A percentile compares a stretch with the other conserved stretches of the same genome.
Evolutionary conservation across 2,329 filamentous ascomycete genomes (phyloP).

Genomic region (Aureobasidium sp.): DNA sequence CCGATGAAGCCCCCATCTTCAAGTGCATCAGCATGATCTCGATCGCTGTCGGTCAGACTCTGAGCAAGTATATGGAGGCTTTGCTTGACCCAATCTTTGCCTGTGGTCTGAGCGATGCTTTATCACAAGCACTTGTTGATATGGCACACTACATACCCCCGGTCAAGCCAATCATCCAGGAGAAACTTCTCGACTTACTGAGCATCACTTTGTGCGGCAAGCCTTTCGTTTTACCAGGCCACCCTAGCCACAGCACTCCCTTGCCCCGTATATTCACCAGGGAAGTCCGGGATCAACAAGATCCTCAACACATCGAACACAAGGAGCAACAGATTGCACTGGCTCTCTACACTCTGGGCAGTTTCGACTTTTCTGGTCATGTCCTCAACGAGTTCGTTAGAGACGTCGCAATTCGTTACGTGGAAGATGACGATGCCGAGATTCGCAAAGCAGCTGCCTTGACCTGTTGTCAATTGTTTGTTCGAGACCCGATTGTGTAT

Average conservation of each 20-base stretch:
- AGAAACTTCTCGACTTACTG: slow-evolving; percentile 86
- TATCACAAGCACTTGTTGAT: slow-evolving; percentile 92
- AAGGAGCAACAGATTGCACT: slow-evolving; percentile 83
- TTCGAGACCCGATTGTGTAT: slow-evolving; percentile 93
- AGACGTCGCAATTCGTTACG: slow-evolving; percentile 95
- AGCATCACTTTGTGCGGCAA: slow-evolving; percentile 89
- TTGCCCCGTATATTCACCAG: slow-evolving; percentile 70
- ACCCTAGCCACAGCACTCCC: slow-evolving; percentile 76
- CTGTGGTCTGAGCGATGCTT: slow-evolving; percentile 85
- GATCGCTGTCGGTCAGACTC: slow-evolving; percentile 86
- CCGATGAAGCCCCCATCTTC: slow-evolving; percentile 72
- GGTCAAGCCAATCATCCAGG: slow-evolving; percentile 86
- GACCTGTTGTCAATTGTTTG: slow-evolving; percentile 96
- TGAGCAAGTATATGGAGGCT: slow-evolving; percentile 98
- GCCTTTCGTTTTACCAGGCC: slow-evolving; percentile 85
- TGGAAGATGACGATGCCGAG: slow-evolving; percentile 89
- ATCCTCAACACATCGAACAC: slow-evolving; percentile 71
- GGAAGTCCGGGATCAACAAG: slow-evolving; percentile 67
- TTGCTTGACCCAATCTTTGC: slow-evolving; percentile 94
- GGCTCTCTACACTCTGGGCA: slow-evolving; percentile 90
- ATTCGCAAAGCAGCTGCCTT: slow-evolving; percentile 91
- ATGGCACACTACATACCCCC: slow-evolving; percentile 99
- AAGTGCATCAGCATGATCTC: slow-evolving; percentile 96
- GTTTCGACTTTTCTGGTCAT: slow-evolving; percentile 89
- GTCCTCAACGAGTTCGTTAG: slow-evolving; percentile 97